Conservation (phyloP, 83 land plant species). For the Picea engelmannii region DNA sequence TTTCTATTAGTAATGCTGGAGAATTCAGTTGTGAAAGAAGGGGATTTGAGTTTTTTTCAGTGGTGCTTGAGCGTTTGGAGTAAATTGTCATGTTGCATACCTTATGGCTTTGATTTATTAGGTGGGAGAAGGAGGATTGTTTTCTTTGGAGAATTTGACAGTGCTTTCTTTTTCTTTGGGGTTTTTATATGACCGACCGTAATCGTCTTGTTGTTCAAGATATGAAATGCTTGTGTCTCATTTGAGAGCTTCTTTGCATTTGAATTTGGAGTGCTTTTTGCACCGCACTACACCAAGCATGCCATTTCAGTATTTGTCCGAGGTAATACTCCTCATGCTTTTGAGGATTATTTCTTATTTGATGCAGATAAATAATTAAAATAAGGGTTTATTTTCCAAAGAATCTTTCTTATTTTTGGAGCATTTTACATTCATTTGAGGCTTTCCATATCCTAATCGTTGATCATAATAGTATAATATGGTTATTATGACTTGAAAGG, state of each 20-base stretch:
- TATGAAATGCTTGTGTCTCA: background rate
- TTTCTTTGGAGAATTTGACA: no score
- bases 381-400: background rate
- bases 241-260: background rate
- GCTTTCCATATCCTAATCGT: background rate
- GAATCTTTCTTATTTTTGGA: background rate
- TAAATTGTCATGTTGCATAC: no score
- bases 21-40: background rate
- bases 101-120: no score
- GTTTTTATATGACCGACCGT: background rate
- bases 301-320: constrained; percentile 38
- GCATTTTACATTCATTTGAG: background rate
- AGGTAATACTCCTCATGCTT: constrained; percentile 26
- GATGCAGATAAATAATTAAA: background rate
- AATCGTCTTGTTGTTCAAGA: background rate
- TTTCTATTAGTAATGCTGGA: background rate
- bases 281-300: constrained; percentile 43
- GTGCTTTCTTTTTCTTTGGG: background rate
- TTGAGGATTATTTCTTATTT: background rate
- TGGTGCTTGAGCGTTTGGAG: no score
- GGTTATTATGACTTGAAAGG: no score
- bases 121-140: background rate
- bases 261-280: constrained; percentile 46
- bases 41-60: no score
- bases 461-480: background rate